Evolutionary conservation across 352 stramenopile species (phyloP), one percentile per base, ranked within the genome.

Genomic region (Phytophthora vignae): DNA sequence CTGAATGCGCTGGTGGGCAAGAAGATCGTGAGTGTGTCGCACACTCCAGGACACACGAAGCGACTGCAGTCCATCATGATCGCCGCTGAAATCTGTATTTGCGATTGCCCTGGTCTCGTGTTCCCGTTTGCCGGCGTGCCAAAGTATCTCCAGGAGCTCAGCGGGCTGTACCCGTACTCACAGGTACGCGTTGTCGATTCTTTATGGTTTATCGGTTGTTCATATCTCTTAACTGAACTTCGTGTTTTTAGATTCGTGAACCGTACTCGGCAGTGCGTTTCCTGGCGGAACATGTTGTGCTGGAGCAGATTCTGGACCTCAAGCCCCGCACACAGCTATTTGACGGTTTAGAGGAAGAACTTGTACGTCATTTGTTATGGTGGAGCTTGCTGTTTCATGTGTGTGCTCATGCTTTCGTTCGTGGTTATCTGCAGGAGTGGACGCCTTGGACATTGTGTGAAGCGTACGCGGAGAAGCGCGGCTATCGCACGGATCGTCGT

Each of bases 231-330:
- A 42, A 62, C 22, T 70, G 0, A 49, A 53, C 27, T 19, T 49
- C 49, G 22, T 48, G 14, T 50, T 62, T 31, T 14, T 79, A 95
- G 83, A 96, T 96, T 65, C 88, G 91, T 3, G 91, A 97, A 72
- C 90, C 91, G 9, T 97, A 94, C 69, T 96, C 88, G 50, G 87
- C 90, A 2, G 88, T 97, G 22, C 90, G 90, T 1, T 96, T 96
- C 72, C 65, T 97, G 1, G 87, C 87, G 0, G 90, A 97, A 31
- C 79, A 94, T 50, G 79, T 95, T 25, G 70, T 80, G 17, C 44
- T 97, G 44, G 85, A 95, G 67, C 78, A 77, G 42, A 78, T 95
- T 36, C 71, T 96, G 59, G 79, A 91, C 11, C 66, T 96, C 15
- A 92, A 92, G 71, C 82, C 84, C 53, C 83, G 87, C 49, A 90